phyloP scores from a whole-genome alignment of 495 filamentous ascomycete genomes.

The Penicillium nucicola region DNA sequence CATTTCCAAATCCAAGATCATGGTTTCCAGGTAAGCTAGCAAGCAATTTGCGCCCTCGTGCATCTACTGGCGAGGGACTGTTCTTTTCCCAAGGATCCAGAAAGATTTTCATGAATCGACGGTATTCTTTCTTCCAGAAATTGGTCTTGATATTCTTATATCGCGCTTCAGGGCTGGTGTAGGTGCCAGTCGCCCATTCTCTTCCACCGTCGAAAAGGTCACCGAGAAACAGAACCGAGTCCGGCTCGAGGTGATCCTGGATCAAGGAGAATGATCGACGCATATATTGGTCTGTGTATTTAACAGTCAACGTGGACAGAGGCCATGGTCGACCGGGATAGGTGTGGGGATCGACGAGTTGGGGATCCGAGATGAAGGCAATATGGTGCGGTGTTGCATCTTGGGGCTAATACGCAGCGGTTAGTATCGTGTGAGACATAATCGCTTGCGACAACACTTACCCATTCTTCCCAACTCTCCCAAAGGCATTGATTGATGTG shows the following conservation, averaged over 20 bases:
- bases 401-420: slow-evolving; percentile 53
- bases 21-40: slow-evolving; percentile 91
- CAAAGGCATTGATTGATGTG: slow-evolving; percentile 72
- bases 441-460: slow-evolving; percentile 41
- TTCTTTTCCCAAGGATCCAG: slow-evolving; percentile 56
- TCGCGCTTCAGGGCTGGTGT: slow-evolving; percentile 62
- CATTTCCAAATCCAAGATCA: slow-evolving; percentile 88
- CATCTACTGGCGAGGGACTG: slow-evolving; percentile 32
- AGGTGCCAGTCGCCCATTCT: slow-evolving; percentile 79
- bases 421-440: slow-evolving; percentile 4
- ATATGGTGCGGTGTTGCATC: slow-evolving; percentile 80
- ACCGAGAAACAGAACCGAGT: slow-evolving; percentile 85
- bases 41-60: slow-evolving; percentile 61
- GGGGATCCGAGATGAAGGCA: slow-evolving; percentile 91
- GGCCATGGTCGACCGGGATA: slow-evolving; percentile 94
- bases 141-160: slow-evolving; percentile 72
- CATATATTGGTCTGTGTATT: slow-evolving; percentile 86
- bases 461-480: slow-evolving; percentile 90
- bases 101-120: slow-evolving; percentile 77
- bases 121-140: slow-evolving; percentile 83
- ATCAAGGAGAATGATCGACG: slow-evolving; percentile 72
- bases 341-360: slow-evolving; percentile 94
- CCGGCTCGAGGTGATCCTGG: slow-evolving; percentile 67
- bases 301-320: slow-evolving; percentile 71
- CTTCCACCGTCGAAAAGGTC: slow-evolving; percentile 96